Percentiles rank a stretch among this genome's conserved stretches.
Conservation (phyloP, 2,329 filamentous ascomycete species). For the Neoarthrinium moseri region DNA sequence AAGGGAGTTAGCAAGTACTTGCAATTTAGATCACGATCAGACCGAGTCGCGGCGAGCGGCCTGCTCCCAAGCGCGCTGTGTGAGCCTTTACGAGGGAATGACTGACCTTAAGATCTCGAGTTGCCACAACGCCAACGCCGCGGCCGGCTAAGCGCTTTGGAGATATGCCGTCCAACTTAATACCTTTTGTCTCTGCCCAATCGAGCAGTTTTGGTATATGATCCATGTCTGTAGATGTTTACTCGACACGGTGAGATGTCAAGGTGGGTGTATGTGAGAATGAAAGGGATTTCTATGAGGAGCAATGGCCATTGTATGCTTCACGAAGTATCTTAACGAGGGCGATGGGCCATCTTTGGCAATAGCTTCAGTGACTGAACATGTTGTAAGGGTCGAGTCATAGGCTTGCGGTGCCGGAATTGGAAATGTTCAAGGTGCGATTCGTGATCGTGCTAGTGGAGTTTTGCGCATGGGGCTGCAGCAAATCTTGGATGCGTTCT, state of each 20-base stretch:
- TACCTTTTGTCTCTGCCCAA: conserved; percentile 67
- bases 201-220: conserved; percentile 52
- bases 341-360: background rate
- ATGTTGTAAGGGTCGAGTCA: no score
- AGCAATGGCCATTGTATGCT: background rate
- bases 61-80: background rate
- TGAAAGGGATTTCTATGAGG: background rate
- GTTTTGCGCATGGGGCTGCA: background rate
- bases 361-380: background rate
- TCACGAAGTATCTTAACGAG: background rate
- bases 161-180: conserved; percentile 65
- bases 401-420: background rate
- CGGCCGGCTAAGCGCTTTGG: conserved; percentile 68
- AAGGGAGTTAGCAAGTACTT: conserved; percentile 3
- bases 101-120: conserved; percentile 60
- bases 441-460: background rate
- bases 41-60: no score
- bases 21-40: no score
- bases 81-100: conserved; percentile 7
- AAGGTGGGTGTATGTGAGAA: conserved; percentile 1
- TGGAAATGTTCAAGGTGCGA: conserved; percentile 1
- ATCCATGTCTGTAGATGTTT: conserved; percentile 16
- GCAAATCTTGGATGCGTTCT: background rate
- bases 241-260: background rate
- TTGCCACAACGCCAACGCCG: conserved; percentile 77